Conservation (phyloP, 1,139 yeast genomes). For the Zygosaccharomyces sapae region DNA sequence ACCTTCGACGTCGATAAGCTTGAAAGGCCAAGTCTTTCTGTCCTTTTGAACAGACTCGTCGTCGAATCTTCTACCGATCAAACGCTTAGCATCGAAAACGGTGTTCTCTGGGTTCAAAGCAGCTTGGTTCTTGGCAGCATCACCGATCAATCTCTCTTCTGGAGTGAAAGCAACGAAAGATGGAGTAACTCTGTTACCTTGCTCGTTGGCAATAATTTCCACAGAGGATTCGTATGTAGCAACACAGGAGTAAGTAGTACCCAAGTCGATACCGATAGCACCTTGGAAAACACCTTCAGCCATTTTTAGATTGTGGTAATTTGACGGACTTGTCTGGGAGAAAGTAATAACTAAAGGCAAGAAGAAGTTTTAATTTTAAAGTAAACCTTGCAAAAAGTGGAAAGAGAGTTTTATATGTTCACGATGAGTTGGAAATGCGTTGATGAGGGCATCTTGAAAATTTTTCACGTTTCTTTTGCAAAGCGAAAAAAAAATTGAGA, state of each 20-base stretch:
- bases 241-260: slow-evolving; percentile 90
- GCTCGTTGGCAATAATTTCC: slow-evolving; percentile 90
- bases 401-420: slow-evolving; percentile 12
- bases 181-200: slow-evolving; percentile 94
- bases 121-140: slow-evolving; percentile 92
- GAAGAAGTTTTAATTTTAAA: slow-evolving; percentile 8
- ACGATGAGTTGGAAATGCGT: slow-evolving; percentile 11
- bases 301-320: slow-evolving; percentile 44
- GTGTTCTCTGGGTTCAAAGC: slow-evolving; percentile 79
- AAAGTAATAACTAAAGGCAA: slow-evolving; percentile 11
- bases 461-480: slow-evolving; percentile 19
- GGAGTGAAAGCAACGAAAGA: slow-evolving; percentile 84
- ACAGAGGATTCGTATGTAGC: slow-evolving; percentile 90
- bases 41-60: slow-evolving; percentile 80
- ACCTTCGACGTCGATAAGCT: slow-evolving; percentile 62
- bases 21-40: slow-evolving; percentile 77
- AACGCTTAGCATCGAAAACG: slow-evolving; percentile 80
- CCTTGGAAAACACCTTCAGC: slow-evolving; percentile 99
- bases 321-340: slow-evolving; percentile 21
- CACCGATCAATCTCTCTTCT: slow-evolving; percentile 88
- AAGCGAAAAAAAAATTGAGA: background rate
- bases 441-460: slow-evolving; percentile 13
- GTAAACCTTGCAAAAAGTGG: background rate
- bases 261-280: slow-evolving; percentile 98
- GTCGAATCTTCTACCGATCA: slow-evolving; percentile 74